Base-by-base conservation (phyloP, 495 filamentous ascomycete genomes). In the Tuber microsphaerosporum region DNA sequence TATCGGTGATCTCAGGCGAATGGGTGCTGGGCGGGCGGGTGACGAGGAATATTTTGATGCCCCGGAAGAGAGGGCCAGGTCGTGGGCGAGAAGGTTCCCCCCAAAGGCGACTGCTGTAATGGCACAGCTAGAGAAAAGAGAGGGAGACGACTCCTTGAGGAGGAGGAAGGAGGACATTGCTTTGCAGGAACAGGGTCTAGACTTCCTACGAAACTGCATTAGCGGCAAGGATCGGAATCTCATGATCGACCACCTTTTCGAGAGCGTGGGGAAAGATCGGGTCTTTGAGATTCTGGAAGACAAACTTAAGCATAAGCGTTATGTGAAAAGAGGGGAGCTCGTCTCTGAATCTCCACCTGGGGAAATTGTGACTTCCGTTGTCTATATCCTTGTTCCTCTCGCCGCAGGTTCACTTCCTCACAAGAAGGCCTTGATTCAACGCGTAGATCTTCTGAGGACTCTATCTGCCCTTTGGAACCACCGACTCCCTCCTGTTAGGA, bases 131-230 rank as follows among this genome's bases (percentile, higher is more conserved):
- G 77, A 79, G 73, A 78, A 65, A 20, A 79, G 69, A 51, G 77
- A 79, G 22, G 73, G 76, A 42, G 77, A 79, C 45, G 77, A 71
- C 31, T 65, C 73, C 31, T 73, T 71, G 31, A 73, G 75, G 70
- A 81, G 51, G 31, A 88, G 90, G 44, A 89, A 89, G 73, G 93
- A 96, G 81, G 93, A 94, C 73, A 86, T 95, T 56, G 89, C 89
- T 4, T 91, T 97, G 22, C 94, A 97, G 82, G 93, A 97, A 77
- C 93, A 98, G 83, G 93, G 90, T 0, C 88, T 98, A 44, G 91
- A 94, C 72, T 89, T 95, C 75, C 88, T 99, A 73, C 88, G 94
- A 70, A 99, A 99, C 83, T 86, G 97, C n/a, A 91, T 97, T 77
- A 90, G 89, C 74, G 91, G 91, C 19, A 82, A 85, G 16, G 89